These are phyloP conservation scores for Sclerotinia minor DNA, from an alignment of 2,329 filamentous ascomycete species.

Conservation along the genomic window DNA sequence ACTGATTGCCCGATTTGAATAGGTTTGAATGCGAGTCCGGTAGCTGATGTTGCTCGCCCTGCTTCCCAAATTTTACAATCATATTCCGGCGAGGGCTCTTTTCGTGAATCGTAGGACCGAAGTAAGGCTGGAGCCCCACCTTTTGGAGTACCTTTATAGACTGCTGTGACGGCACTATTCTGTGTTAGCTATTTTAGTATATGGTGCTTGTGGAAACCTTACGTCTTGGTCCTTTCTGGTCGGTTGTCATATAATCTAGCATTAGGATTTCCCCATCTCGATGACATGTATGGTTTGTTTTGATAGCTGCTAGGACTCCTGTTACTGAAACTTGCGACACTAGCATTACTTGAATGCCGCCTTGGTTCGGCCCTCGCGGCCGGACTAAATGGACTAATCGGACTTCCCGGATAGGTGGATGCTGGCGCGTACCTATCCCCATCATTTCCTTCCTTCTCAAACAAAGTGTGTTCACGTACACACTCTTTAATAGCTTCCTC, in stretches of 20 bases:
- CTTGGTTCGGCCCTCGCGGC: constrained; percentile 42
- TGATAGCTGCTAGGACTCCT: constrained; percentile 60
- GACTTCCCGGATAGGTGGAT: constrained; percentile 32
- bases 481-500: constrained; percentile 92
- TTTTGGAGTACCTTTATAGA: constrained; percentile 79
- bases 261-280: constrained; percentile 76
- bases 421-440: constrained; percentile 35
- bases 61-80: constrained; percentile 98
- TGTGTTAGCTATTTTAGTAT: constrained; percentile 29
- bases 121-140: constrained; percentile 70
- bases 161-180: constrained; percentile 80
- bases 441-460: constrained; percentile 82
- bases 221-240: constrained; percentile 89
- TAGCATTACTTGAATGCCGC: constrained; percentile 74
- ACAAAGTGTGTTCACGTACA: constrained; percentile 80
- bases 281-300: constrained; percentile 52
- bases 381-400: constrained; percentile 48
- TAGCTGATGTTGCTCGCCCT: constrained; percentile 88
- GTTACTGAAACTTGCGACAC: constrained; percentile 77
- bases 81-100: constrained; percentile 85
- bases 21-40: constrained; percentile 91
- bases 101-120: constrained; percentile 92
- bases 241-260: constrained; percentile 84
- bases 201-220: constrained; percentile 45
- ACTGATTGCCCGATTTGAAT: constrained; percentile 90